These are phyloP conservation scores for Cucumis sativus DNA, from an alignment of 306 rosid species.

Conservation along the genomic window Cucumber_9930_V3 NC_026661.2:16592501-16593000, in stretches of 20 bases:
- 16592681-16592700: background rate
- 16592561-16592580: background rate
- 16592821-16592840: slow-evolving; percentile 66
- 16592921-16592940: slow-evolving; percentile 73
- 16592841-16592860: slow-evolving; percentile 48
- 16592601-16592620: background rate
- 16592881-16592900: slow-evolving; percentile 45
- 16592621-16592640: background rate
- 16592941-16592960: slow-evolving; percentile 64
- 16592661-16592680: background rate
- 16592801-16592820: slow-evolving; percentile 47
- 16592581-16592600: background rate
- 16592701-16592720: background rate
- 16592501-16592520: background rate
- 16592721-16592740: background rate
- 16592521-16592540: background rate
- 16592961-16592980: slow-evolving; percentile 14
- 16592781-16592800: background rate
- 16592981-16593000: slow-evolving; percentile 11
- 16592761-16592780: background rate
- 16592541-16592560: background rate
- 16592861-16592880: slow-evolving; percentile 47
- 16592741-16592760: slow-evolving; percentile 5
- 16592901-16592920: slow-evolving; percentile 64
- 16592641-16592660: background rate